Evolutionary conservation across 345 rosid species (phyloP).

Genomic region (Linum trigynum): DNA sequence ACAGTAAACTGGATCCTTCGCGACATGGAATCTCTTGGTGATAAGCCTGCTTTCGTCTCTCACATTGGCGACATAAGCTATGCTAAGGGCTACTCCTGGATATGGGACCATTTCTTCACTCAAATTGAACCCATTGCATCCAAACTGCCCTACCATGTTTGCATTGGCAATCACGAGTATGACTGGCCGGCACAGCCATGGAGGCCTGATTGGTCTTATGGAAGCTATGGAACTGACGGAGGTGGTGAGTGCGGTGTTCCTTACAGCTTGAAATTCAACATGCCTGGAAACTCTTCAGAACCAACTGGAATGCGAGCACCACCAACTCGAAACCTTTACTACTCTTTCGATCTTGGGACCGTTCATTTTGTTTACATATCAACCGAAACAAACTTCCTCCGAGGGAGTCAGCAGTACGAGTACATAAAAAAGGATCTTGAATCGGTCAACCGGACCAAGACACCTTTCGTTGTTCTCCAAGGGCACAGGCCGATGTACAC

Average conservation of each 20-base stretch:
- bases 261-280: constrained; percentile 72
- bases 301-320: constrained; percentile 62
- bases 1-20: constrained; percentile 83
- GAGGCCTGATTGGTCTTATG: constrained; percentile 72
- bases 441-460: constrained; percentile 61
- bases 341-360: constrained; percentile 61
- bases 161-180: constrained; percentile 91
- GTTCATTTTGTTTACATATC: constrained; percentile 77
- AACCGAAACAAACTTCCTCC: constrained; percentile 76
- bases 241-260: constrained; percentile 99
- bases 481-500: constrained; percentile 98
- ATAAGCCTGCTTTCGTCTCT: constrained; percentile 58
- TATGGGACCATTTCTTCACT: constrained; percentile 84
- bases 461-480: constrained; percentile 71
- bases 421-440: constrained; percentile 68
- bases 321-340: constrained; percentile 68
- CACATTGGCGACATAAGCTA: constrained; percentile 94
- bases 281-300: constrained; percentile 87
- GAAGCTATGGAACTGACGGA: constrained; percentile 59
- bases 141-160: constrained; percentile 71
- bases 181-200: constrained; percentile 94
- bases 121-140: constrained; percentile 75
- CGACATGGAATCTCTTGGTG: constrained; percentile 58
- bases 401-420: constrained; percentile 59
- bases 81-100: constrained; percentile 77